phyloP scores from a whole-genome alignment of 768 basidiomycete species.

The Cystofilobasidium macerans region DNA sequence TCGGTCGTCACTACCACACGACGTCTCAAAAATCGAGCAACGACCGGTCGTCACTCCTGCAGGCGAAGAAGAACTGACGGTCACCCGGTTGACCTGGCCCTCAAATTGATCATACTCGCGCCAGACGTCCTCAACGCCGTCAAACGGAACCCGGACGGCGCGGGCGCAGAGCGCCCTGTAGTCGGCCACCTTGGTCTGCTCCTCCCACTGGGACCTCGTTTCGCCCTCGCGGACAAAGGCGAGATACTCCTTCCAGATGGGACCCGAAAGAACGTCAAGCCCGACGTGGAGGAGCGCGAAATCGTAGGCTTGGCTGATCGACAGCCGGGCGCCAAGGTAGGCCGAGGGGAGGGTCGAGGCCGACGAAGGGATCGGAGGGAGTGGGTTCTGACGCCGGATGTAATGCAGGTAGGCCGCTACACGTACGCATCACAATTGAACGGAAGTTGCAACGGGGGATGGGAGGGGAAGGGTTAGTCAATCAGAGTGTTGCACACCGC shows the following conservation, averaged over 20 bases:
- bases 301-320: conserved; percentile 79
- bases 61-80: conserved; percentile 41
- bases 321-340: conserved; percentile 51
- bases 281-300: conserved; percentile 82
- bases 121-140: conserved; percentile 88
- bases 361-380: conserved; percentile 34
- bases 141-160: conserved; percentile 85
- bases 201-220: conserved; percentile 84
- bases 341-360: conserved; percentile 32
- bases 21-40: too few species aligned
- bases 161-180: conserved; percentile 85
- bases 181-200: conserved; percentile 87
- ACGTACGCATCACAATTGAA: not conserved
- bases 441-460: not conserved
- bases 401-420: conserved; percentile 70
- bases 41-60: not conserved
- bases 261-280: conserved; percentile 80
- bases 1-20: too few species aligned
- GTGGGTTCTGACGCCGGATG: conserved; percentile 61
- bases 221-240: conserved; percentile 71
- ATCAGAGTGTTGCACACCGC: too few species aligned
- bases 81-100: conserved; percentile 74
- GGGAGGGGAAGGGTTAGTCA: not conserved
- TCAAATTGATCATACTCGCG: conserved; percentile 88
- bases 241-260: conserved; percentile 91